Conservation (phyloP, 2,329 filamentous ascomycete species). For the Exophiala oligosperma region DNA sequence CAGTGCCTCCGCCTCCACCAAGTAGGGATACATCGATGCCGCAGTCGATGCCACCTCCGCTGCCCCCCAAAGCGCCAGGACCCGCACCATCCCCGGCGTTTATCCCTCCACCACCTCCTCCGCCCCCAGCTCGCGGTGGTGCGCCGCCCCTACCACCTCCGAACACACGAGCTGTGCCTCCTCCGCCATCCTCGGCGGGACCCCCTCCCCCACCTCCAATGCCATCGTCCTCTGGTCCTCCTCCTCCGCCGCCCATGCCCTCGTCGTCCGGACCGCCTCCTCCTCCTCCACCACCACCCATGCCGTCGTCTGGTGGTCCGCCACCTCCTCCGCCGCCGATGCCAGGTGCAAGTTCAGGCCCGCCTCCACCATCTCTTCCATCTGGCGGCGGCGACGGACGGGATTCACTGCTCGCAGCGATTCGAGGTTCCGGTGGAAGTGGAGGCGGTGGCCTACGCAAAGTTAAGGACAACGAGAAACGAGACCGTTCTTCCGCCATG, state of each 20-base stretch:
- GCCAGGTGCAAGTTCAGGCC: constrained; percentile 24
- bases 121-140: constrained; percentile 44
- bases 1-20: constrained; percentile 71
- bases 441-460: constrained; percentile 53
- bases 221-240: constrained; percentile 41
- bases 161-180: constrained; percentile 44
- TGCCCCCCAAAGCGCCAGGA: constrained; percentile 50
- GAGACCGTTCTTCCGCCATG: constrained; percentile 46
- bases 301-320: constrained; percentile 33
- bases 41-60: constrained; percentile 65
- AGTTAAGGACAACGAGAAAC: constrained; percentile 47
- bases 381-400: constrained; percentile 36
- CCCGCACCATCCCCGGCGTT: constrained; percentile 11
- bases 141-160: constrained; percentile 60
- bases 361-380: constrained; percentile 43
- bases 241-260: constrained; percentile 45
- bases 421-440: constrained; percentile 57
- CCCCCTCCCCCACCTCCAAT: constrained; percentile 44
- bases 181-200: constrained; percentile 44
- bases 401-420: constrained; percentile 48
- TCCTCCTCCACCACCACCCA: constrained; percentile 26
- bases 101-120: constrained; percentile 48
- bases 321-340: constrained; percentile 42
- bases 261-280: constrained; percentile 41
- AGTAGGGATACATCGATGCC: constrained; percentile 47